phyloP scores from a whole-genome alignment of 2,329 filamentous ascomycete species.

The Penicillium sp. region DNA sequence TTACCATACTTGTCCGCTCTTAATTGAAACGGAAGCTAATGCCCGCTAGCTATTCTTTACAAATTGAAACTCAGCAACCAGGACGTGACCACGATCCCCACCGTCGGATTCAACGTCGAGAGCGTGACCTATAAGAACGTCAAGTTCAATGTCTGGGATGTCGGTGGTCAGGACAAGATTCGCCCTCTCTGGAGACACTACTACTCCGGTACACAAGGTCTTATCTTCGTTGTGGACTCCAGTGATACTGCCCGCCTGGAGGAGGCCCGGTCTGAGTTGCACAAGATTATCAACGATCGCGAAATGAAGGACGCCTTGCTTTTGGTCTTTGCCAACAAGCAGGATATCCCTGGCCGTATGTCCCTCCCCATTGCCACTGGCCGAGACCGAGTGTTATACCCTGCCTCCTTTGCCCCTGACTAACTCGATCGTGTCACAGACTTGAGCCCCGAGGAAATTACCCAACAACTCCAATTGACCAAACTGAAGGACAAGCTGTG shows the following conservation, averaged over 20 bases:
- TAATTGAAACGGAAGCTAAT: constrained; percentile 12
- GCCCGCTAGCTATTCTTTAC: constrained; percentile 79
- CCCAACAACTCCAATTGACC: constrained; percentile 73
- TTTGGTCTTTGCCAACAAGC: constrained; percentile 98
- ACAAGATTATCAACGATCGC: constrained; percentile 96
- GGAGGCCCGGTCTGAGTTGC: constrained; percentile 88
- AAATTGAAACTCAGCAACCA: constrained; percentile 93
- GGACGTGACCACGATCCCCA: constrained; percentile 97
- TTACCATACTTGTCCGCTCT: neutral
- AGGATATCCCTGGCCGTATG: constrained; percentile 82
- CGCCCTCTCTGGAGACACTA: constrained; percentile 97
- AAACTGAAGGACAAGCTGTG: constrained; percentile 82
- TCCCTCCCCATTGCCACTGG: constrained; percentile 18
- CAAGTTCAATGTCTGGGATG: constrained; percentile 99
- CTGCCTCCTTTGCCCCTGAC: constrained; percentile 7
- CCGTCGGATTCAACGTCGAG: constrained; percentile 99
- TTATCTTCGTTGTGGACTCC: constrained; percentile 98
- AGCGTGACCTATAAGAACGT: constrained; percentile 99
- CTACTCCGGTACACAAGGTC: constrained; percentile 91
- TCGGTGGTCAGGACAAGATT: constrained; percentile 98
- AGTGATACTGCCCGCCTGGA: constrained; percentile 89
- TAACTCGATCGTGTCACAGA: constrained; percentile 54
- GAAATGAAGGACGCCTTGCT: constrained; percentile 96
- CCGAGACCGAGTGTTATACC: neutral
- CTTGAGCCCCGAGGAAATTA: constrained; percentile 79